These are phyloP conservation scores for Byssothecium circinans DNA, from an alignment of 2,329 filamentous ascomycete species.

Conservation along the genomic window DNA sequence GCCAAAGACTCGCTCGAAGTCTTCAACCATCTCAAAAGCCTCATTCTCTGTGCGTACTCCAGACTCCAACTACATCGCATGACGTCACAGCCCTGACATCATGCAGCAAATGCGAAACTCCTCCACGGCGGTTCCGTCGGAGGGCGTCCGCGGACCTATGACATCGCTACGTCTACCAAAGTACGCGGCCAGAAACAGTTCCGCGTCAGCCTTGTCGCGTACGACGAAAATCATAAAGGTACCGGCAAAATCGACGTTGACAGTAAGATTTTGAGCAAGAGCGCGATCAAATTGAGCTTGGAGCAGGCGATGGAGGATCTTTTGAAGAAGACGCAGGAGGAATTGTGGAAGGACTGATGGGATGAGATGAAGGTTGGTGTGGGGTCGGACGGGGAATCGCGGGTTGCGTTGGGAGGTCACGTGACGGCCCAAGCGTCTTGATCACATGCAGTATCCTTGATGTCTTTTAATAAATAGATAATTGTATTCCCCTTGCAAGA, in stretches of 20 bases:
- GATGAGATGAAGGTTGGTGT: neutral
- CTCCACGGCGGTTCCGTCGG: constrained; percentile 11
- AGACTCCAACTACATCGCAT: neutral
- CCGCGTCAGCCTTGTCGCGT: constrained; percentile 14
- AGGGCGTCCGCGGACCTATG: constrained; percentile 13
- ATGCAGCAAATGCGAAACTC: constrained; percentile 17
- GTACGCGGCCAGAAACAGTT: constrained; percentile 10
- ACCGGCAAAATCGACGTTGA: constrained; percentile 15
- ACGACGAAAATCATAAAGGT: constrained; percentile 14
- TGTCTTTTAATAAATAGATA: too few species aligned
- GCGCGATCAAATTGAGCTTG: constrained; percentile 12
- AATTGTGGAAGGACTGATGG: constrained; percentile 14
- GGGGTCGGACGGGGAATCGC: neutral
- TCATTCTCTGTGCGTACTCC: constrained; percentile 10
- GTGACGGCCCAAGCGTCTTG: too few species aligned
- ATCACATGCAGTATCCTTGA: too few species aligned
- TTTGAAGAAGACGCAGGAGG: constrained; percentile 15
- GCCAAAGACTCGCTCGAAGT: constrained; percentile 12
- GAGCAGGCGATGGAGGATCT: constrained; percentile 18
- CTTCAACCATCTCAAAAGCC: constrained; percentile 9
- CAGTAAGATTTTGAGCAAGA: constrained; percentile 15
- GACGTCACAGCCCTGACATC: constrained; percentile 2
- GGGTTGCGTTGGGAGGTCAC: too few species aligned
- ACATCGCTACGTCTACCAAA: constrained; percentile 11
- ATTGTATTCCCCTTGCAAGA: too few species aligned